These are phyloP conservation scores for Gracilariopsis chorda DNA, from an alignment of 23 red algal genomes.

Conservation along the genomic window DNA sequence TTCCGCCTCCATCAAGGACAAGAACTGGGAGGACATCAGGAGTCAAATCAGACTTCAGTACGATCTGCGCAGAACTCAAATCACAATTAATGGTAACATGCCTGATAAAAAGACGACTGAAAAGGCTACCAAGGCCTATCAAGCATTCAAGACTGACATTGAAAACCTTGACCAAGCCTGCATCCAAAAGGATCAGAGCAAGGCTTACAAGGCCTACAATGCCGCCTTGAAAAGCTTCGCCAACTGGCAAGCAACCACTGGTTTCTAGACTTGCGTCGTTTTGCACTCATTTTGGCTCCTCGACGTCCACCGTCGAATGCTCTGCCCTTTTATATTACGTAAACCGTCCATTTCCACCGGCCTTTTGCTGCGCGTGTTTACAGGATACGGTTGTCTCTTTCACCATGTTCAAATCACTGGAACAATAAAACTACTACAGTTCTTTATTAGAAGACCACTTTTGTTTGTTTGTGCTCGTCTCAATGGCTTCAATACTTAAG, in stretches of 20 bases:
- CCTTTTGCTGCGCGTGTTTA: not conserved
- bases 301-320: not conserved
- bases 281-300: not conserved
- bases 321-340: not conserved
- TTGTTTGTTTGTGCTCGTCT: not conserved
- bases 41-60: constrained; percentile 62
- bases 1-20: constrained; percentile 57
- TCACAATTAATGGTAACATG: constrained; percentile 42
- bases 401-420: not conserved
- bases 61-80: constrained; percentile 46
- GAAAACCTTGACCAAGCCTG: constrained; percentile 84
- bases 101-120: constrained; percentile 15
- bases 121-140: constrained; percentile 72
- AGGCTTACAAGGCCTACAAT: constrained; percentile 52
- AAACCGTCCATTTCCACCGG: not conserved
- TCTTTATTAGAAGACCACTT: not conserved
- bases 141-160: constrained; percentile 74
- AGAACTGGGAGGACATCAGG: constrained; percentile 96
- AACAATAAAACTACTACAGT: not conserved
- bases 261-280: constrained; percentile 22
- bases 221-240: constrained; percentile 53
- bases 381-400: not conserved
- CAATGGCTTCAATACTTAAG: not conserved
- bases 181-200: constrained; percentile 75
- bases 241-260: constrained; percentile 71